Evolutionary conservation across 2,329 filamentous ascomycete species (phyloP).

Genomic region (Aspergillus eucalypticola): DNA sequence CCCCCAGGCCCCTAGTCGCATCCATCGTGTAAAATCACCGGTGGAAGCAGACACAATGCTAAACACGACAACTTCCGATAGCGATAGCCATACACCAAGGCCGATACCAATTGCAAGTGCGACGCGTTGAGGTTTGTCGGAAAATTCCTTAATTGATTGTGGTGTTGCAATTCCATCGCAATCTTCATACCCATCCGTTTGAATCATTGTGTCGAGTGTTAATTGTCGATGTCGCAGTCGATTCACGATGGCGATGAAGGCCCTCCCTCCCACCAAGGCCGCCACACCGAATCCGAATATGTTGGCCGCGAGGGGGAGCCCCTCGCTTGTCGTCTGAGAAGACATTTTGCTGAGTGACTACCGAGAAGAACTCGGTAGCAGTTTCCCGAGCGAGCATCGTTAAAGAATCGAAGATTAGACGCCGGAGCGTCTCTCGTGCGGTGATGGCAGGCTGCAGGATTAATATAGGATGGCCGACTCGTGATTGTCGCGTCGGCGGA

Average conservation of each 20-base stretch:
- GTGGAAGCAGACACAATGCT: not conserved
- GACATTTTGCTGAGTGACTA: not conserved
- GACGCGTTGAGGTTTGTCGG: not conserved
- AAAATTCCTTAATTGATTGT: not conserved
- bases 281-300: not conserved
- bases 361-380: not conserved
- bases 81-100: not conserved
- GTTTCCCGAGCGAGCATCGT: not conserved
- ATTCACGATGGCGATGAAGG: not conserved
- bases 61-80: not conserved
- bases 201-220: not conserved
- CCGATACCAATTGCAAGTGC: not conserved
- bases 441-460: not conserved
- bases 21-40: not conserved
- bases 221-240: not conserved
- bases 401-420: not conserved
- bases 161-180: not conserved
- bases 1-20: not conserved
- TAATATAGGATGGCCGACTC: not conserved
- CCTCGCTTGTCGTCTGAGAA: not conserved
- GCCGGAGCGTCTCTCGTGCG: not conserved
- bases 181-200: constrained; percentile 1
- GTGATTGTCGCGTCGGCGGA: not conserved
- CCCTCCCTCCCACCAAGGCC: not conserved
- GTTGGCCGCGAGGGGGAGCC: not conserved